Percentiles rank a stretch among this genome's conserved stretches.
phyloP scores from a whole-genome alignment of 106 monocot genomes.

The Dendrobium officinale region DNA sequence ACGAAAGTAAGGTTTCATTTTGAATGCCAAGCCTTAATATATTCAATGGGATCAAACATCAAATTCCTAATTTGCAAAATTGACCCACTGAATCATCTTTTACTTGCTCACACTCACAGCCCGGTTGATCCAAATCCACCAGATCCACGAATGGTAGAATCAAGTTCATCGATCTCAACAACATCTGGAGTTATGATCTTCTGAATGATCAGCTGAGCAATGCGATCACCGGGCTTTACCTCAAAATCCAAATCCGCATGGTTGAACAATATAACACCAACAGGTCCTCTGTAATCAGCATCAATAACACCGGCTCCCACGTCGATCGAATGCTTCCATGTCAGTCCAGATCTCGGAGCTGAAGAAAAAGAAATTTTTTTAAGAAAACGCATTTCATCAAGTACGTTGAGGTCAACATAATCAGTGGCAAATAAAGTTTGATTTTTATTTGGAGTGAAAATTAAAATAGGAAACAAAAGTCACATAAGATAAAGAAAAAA shows the following conservation, averaged over 20 bases:
- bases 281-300: conserved; percentile 78
- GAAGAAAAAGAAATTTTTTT: background rate
- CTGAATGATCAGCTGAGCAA: conserved; percentile 85
- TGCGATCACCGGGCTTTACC: conserved; percentile 63
- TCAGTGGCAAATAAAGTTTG: no score
- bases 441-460: no score
- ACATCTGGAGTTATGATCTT: conserved; percentile 69
- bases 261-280: conserved; percentile 77
- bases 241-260: conserved; percentile 64
- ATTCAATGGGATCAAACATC: no score
- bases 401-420: background rate
- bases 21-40: no score
- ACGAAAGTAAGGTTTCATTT: no score
- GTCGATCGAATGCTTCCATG: conserved; percentile 88
- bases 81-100: no score
- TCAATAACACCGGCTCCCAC: conserved; percentile 87
- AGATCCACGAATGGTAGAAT: conserved; percentile 45
- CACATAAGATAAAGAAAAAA: no score
- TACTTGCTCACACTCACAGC: conserved; percentile 34
- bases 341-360: conserved; percentile 79
- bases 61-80: no score
- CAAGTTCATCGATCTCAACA: conserved; percentile 57
- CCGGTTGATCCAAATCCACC: conserved; percentile 90
- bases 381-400: conserved; percentile 24
- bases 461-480: no score